These are phyloP conservation scores for Populus ilicifolia DNA, from an alignment of 345 rosid genomes.

Conservation along the genomic window DNA sequence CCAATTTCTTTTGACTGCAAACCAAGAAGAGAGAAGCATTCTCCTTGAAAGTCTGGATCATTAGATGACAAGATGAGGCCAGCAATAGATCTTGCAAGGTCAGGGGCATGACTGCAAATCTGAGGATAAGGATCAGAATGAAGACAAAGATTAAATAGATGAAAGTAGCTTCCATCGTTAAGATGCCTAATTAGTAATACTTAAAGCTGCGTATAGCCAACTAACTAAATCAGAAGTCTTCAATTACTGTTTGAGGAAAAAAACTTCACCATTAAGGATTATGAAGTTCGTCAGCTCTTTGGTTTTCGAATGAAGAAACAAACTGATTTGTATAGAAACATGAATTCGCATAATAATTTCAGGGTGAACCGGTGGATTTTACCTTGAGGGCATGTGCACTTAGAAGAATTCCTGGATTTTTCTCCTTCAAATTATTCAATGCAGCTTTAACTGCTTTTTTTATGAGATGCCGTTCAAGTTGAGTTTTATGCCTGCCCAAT, in stretches of 20 bases:
- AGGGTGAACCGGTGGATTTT: not conserved
- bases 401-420: constrained; percentile 58
- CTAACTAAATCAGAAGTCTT: too few relatives aligned
- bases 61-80: constrained; percentile 69
- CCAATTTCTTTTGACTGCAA: constrained; percentile 38
- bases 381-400: constrained; percentile 79
- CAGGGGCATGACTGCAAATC: constrained; percentile 81
- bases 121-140: constrained; percentile 21
- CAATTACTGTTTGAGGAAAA: too few relatives aligned
- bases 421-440: constrained; percentile 75
- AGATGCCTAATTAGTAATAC: not conserved
- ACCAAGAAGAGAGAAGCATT: constrained; percentile 76
- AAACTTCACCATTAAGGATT: too few relatives aligned
- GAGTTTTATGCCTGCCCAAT: constrained; percentile 39
- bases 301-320: too few relatives aligned
- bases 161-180: not conserved
- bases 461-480: constrained; percentile 42
- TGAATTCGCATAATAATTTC: too few relatives aligned
- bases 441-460: constrained; percentile 65
- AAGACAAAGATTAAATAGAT: not conserved
- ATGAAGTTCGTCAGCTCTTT: too few relatives aligned
- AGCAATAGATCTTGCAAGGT: constrained; percentile 75
- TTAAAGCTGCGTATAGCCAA: not conserved
- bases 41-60: constrained; percentile 62
- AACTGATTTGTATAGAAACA: too few relatives aligned